Evolutionary conservation across 345 rosid species (phyloP).

Genomic region (Gossypium sturtianum): DNA sequence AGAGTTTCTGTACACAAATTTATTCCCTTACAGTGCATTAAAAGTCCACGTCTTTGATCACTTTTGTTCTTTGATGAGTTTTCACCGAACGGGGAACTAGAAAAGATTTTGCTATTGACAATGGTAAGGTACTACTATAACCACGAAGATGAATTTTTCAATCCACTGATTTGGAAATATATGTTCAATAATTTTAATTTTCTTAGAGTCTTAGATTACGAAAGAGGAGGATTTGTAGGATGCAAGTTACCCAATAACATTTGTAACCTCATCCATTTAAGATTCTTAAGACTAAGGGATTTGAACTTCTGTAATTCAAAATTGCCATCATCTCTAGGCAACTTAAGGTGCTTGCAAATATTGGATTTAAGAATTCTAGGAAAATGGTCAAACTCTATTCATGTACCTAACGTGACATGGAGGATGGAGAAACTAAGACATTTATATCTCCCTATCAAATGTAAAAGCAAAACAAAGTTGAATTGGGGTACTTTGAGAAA

Average conservation of each 20-base stretch:
- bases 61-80: too few relatives aligned
- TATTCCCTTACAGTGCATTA: too few relatives aligned
- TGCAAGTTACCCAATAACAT: conserved; percentile 11
- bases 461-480: background rate
- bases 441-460: background rate
- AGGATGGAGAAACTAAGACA: conserved; percentile 8
- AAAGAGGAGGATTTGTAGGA: background rate
- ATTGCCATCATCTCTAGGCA: background rate
- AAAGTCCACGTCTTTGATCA: too few relatives aligned
- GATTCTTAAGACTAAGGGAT: conserved; percentile 18
- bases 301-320: background rate
- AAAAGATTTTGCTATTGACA: background rate
- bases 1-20: too few relatives aligned
- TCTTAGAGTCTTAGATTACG: conserved; percentile 30
- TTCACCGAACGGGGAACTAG: too few relatives aligned
- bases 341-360: background rate
- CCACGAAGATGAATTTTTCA: too few relatives aligned
- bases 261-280: conserved; percentile 32
- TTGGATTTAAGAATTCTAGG: conserved; percentile 19
- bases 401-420: conserved; percentile 5
- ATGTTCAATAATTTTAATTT: conserved; percentile 1
- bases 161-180: background rate
- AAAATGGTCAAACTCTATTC: background rate
- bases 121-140: background rate
- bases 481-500: background rate